Base-by-base conservation (phyloP, 2,329 filamentous ascomycete species). In the Amesomyces nigricolor region DNA sequence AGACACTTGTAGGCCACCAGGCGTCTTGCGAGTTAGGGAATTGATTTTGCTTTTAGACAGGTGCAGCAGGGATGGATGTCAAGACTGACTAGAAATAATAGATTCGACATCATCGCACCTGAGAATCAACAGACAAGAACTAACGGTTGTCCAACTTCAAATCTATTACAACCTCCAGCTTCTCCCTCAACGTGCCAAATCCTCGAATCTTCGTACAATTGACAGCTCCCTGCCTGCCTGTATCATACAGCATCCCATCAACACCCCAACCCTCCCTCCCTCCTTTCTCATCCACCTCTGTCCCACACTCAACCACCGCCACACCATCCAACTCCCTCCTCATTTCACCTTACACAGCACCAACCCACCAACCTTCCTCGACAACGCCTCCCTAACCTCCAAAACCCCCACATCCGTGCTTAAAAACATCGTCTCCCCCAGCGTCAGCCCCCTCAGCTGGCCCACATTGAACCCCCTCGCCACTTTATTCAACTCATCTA, bases 351-450 rank as follows among this genome's bases (percentile, higher is more conserved):
- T 78, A 73, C 88, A 94, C 54, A 96, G 72, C 57, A 90, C 76
- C 71, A 90, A 70, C 0, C 91, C 91, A n/a, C 91, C 91, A 17
- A 90, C 75, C 73, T 84, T 87, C 75, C 83, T 85, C 69, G 88
- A 85, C 54, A 95, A 77, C 57, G 89, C 92, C 72, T 96, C 90
- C 63, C 91, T 78, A 26, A 83, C 78, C 75, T 96, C 91, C 66
- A 96, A 68, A 9, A 95, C 79, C 1, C 91, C 91, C 61, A 77
- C 73, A 66, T 90, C 85, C 16, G 91, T 96, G 13, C 78, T 82
- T 48, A 96, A 67, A 66, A 91, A 92, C 68, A 96, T 73, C 68
- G 83, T 87, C 78, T 96, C 91, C 54, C 91, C 91, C 13, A 94
- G 75, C 59, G 81, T 85, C 63, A 96, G 68, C 0, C 90, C 89